Evolutionary conservation across 1,284 basidiomycete genomes (phyloP).

Genomic region (Malassezia brasiliensis): DNA sequence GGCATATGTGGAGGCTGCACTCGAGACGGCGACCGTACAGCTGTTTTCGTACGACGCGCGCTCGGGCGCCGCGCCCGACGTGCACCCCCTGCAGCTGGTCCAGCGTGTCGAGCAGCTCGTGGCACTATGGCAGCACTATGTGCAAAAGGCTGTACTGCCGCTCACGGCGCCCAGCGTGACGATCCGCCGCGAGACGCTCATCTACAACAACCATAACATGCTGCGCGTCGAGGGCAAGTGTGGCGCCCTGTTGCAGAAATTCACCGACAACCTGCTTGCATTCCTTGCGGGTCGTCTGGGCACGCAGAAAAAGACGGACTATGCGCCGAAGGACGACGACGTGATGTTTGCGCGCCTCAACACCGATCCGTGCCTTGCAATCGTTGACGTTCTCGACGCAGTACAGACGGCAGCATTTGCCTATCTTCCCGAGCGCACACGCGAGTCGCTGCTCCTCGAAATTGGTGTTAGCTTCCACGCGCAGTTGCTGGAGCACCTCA

Average conservation of each 20-base stretch:
- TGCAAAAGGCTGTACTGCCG: conserved; percentile 79
- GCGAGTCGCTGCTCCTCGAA: conserved; percentile 82
- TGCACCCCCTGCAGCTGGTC: conserved; percentile 55
- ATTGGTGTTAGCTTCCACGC: conserved; percentile 90
- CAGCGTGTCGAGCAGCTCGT: conserved; percentile 75
- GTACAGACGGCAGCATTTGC: conserved; percentile 55
- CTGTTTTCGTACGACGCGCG: conserved; percentile 60
- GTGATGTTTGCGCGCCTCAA: conserved; percentile 86
- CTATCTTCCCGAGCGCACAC: conserved; percentile 55
- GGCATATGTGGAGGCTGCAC: conserved; percentile 77
- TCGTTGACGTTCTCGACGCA: conserved; percentile 73
- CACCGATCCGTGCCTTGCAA: conserved; percentile 85
- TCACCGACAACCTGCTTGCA: conserved; percentile 58
- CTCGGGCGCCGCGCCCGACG: conserved; percentile 49
- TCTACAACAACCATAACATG: conserved; percentile 82
- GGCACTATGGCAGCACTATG: conserved; percentile 94
- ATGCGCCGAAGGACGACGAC: conserved; percentile 77
- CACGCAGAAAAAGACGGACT: conserved; percentile 93
- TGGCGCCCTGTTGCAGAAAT: conserved; percentile 71
- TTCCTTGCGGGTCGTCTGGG: conserved; percentile 59
- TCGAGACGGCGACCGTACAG: conserved; percentile 70
- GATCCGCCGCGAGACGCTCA: conserved; percentile 79
- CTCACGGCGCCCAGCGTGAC: conserved; percentile 76
- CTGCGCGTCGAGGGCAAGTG: conserved; percentile 76
- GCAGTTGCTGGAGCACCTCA: conserved; percentile 82